Evolutionary conservation across 148 eudicot species (phyloP).

Genomic region (Fagopyrum esculentum): DNA sequence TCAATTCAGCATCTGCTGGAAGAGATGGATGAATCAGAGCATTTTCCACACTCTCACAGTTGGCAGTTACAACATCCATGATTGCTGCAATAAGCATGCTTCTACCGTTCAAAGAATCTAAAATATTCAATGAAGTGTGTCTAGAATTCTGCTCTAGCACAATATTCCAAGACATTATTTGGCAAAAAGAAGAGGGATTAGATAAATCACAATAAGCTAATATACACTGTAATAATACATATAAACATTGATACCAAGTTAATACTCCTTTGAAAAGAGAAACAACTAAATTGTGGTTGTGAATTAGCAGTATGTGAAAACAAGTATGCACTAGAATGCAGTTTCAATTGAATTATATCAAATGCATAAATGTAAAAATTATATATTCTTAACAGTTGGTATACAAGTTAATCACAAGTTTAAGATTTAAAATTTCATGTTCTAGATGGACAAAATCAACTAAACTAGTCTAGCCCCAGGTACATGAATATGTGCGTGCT

Average conservation of each 20-base stretch:
- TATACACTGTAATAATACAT: not conserved
- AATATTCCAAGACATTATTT: conserved; percentile 19
- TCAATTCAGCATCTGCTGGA: conserved; percentile 74
- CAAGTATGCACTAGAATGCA: too few species aligned
- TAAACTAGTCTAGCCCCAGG: not conserved
- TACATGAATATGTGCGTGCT: not conserved
- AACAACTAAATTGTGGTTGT: not conserved
- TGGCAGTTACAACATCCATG: conserved; percentile 95
- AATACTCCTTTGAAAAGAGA: not conserved
- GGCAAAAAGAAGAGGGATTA: conserved; percentile 4
- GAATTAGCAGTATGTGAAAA: not conserved
- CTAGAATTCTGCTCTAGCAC: conserved; percentile 72
- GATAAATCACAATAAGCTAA: conserved; percentile 7
- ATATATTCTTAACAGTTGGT: not conserved
- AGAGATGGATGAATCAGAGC: conserved; percentile 48
- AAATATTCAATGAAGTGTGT: conserved; percentile 55
- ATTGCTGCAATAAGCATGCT: conserved; percentile 99
- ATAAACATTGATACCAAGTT: not conserved
- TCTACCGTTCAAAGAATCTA: conserved; percentile 92
- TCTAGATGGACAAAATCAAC: not conserved
- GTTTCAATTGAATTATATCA: too few species aligned
- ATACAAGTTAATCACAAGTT: not conserved
- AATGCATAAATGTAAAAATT: too few species aligned
- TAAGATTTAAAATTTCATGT: not conserved
- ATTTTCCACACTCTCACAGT: conserved; percentile 59